Base-by-base conservation (phyloP, 129 eudicot genomes). In the Saposhnikovia divaricata region DNA sequence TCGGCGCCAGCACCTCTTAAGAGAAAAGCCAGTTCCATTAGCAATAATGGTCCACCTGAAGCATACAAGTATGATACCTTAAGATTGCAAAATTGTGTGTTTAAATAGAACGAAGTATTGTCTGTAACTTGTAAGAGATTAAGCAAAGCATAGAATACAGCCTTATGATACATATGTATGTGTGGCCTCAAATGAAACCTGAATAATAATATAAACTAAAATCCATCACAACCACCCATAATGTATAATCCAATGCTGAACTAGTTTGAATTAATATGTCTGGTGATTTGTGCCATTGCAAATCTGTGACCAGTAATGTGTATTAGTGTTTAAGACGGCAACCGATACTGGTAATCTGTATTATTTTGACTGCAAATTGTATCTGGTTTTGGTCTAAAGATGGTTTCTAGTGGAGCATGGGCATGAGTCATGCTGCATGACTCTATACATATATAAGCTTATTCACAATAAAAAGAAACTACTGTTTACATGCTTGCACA, bases 1-100 rank as follows among this genome's bases (percentile, higher is more conserved):
- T 92, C 90, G 59, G 97, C 85, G 69, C 89, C 87, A 76, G 90
- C 98, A 74, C 93, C 93, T 80, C 98, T 90, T 48, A 93, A 83
- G 57, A 93, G 80, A 70, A 91, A 93, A 48, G 98, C 98, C 74
- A 91, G 94, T 82, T 93, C 98, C 97, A 93, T 93, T 51, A 93
- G 85, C 79, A 93, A 88, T 83, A 93, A 85, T 37, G 98, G 98
- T 44, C 98, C 98, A 76, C 98, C 98, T 93, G 78, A 18, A 74
- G 16, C 53, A 44, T 37, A 74, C 25, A 46, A 68, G 42, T 68
- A 68, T 15, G 73, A 31, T 68, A 68, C 23, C 23, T 68, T 68
- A 34, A 31, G 42, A 68, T 66, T 25, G 48, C n/a, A 0, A 47
- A 6, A 48, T 48, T 55, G 27, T 9, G 21, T 61, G 4, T 61